Evolutionary conservation across 139 green algal genomes (phyloP).

Genomic region (Coelastrella sp.): DNA sequence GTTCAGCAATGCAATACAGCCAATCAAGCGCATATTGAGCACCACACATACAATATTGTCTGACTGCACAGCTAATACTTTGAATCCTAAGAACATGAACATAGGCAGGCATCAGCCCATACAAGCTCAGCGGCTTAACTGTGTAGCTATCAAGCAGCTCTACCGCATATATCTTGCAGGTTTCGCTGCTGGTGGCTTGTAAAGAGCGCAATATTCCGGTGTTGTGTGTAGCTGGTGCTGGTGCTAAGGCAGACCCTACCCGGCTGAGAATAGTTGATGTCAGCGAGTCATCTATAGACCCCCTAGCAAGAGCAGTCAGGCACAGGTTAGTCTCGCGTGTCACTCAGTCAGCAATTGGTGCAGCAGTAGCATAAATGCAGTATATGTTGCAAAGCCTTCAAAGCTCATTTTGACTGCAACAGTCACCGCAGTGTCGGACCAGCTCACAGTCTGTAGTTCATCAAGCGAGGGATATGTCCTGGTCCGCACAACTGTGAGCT

Average conservation of each 20-base stretch:
- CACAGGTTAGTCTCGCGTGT: slow-evolving; percentile 58
- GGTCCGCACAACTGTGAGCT: not conserved
- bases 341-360: too few species aligned
- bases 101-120: not conserved
- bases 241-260: slow-evolving; percentile 94
- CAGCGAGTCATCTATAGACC: slow-evolving; percentile 82
- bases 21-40: too few species aligned
- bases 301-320: slow-evolving; percentile 87
- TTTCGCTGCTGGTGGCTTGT: slow-evolving; percentile 90
- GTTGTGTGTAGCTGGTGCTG: slow-evolving; percentile 87
- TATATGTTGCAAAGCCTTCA: too few species aligned
- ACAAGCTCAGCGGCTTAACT: not conserved
- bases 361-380: too few species aligned
- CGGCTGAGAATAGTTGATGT: slow-evolving; percentile 92
- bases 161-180: slow-evolving; percentile 56
- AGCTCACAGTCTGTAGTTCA: too few species aligned
- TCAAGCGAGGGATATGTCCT: not conserved
- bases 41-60: too few species aligned
- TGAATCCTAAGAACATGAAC: too few species aligned
- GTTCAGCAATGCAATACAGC: too few species aligned
- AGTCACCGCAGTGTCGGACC: too few species aligned
- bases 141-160: too few species aligned
- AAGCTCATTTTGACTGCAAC: too few species aligned
- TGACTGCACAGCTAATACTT: too few species aligned
- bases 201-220: slow-evolving; percentile 79